Evolutionary conservation across 2,329 filamentous ascomycete genomes (phyloP), one percentile per base, ranked within the genome.

Genomic region (Aspergillus ruber): DNA sequence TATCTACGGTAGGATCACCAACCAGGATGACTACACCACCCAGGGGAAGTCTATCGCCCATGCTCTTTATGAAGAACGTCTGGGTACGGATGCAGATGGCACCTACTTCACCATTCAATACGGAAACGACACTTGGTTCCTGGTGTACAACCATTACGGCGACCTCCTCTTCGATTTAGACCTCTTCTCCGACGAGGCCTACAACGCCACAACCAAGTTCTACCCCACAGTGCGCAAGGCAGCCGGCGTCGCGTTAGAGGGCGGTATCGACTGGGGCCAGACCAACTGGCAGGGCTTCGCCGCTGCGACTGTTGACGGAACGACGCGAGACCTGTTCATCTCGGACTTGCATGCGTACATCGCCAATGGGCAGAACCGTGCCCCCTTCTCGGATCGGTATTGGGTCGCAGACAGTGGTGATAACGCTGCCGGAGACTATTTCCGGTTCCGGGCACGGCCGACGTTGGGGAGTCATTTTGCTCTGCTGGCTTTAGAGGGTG

Each of bases 391-490:
- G 12, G 67, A 70, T 50, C 58, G 62, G 4, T 69, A 67, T 45
- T 65, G 56, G 53, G 65, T 66, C 5, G 47, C 51, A 6, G 56
- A 56, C 6, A 55, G 50, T 20, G 47, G 45, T 7, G 49, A 54
- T 9, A 36, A 56, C 42, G 49, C 50, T 12, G 56, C 59, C 6
- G 64, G 61, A 0, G 33, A 55, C 13, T 57, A 50, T 12, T 56
- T 56, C 46, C 47, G 44, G 6, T 65, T 63, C 45, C 54, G 58
- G 23, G 66, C 65, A 6, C 53, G 65, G 15, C 65, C 63, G 13
- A 65, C 65, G 4, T 56, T 68, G 3, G 67, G 65, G 10, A 64
- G 60, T n/a, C 62, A 68, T 33, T 71, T 68, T 58, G 65, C 66
- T 0, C 45, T 66, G 23, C 52, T 64, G 23, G 65, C 66, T 10